These are phyloP conservation scores for Trichopus zeylanicus DNA, from an alignment of 116 monocot species.

Conservation along the genomic window DNA sequence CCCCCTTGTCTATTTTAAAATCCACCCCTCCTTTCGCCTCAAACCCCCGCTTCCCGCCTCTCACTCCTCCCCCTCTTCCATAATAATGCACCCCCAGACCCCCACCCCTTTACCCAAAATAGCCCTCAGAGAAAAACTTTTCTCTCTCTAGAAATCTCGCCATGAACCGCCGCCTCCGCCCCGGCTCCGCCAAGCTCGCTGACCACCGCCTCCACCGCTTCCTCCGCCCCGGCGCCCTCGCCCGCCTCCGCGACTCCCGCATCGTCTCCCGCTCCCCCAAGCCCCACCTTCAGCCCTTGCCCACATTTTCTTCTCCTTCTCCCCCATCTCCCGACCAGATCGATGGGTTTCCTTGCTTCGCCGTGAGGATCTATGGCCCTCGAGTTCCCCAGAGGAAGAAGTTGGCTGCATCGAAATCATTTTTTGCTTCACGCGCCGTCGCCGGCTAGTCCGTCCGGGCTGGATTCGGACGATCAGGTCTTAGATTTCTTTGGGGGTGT, in stretches of 20 bases:
- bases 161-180: constrained; percentile 7
- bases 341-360: constrained; percentile 25
- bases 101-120: background rate
- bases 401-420: constrained; percentile 14
- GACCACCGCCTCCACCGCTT: constrained; percentile 12
- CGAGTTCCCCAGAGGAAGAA: constrained; percentile 21
- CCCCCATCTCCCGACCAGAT: background rate
- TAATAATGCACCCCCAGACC: background rate
- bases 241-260: constrained; percentile 29
- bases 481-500: constrained; percentile 6
- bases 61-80: background rate
- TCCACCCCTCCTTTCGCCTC: background rate
- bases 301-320: background rate
- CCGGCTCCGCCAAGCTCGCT: constrained; percentile 4
- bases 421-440: constrained; percentile 7
- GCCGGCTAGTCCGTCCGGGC: background rate
- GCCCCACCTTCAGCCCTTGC: background rate
- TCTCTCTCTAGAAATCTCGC: background rate
- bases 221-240: constrained; percentile 22
- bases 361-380: constrained; percentile 7
- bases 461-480: background rate
- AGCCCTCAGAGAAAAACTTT: background rate
- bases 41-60: background rate
- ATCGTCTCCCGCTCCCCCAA: constrained; percentile 11
- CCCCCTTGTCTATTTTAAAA: background rate